Conservation (phyloP, 2,329 filamentous ascomycete genomes). For the Penicillium sp. region DNA sequence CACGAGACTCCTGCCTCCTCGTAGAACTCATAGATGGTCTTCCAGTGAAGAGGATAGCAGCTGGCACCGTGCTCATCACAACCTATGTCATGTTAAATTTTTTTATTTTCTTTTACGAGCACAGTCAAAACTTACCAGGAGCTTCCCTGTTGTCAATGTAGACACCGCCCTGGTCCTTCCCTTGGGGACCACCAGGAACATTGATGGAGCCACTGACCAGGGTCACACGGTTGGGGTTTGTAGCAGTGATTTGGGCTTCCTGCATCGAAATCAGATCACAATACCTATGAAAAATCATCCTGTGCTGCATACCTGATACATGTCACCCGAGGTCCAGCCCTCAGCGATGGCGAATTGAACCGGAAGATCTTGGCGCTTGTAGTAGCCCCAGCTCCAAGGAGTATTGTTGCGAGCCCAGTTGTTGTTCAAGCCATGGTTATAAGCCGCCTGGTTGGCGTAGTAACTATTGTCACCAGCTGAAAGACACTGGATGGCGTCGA, state of each 20-base stretch:
- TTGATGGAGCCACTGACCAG: slow-evolving; percentile 44
- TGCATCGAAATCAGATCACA: background rate
- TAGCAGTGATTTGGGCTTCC: slow-evolving; percentile 44
- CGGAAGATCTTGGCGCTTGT: slow-evolving; percentile 54
- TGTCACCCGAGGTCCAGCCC: slow-evolving; percentile 57
- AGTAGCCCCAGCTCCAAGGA: slow-evolving; percentile 55
- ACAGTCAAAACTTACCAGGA: slow-evolving; percentile 14
- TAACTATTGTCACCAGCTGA: slow-evolving; percentile 43
- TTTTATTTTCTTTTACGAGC: too few relatives aligned
- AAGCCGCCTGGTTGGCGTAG: slow-evolving; percentile 48
- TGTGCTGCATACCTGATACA: slow-evolving; percentile 50
- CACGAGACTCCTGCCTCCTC: slow-evolving; percentile 52
- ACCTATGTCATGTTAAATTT: slow-evolving; percentile 24
- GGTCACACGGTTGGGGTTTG: slow-evolving; percentile 55
- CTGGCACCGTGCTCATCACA: too few relatives aligned
- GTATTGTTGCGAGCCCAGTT: slow-evolving; percentile 58
- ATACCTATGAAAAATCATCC: too few relatives aligned
- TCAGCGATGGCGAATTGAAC: slow-evolving; percentile 58
- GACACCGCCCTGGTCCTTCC: slow-evolving; percentile 37
- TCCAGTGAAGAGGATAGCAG: slow-evolving; percentile 58
- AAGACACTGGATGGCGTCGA: background rate
- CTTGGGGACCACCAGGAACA: background rate
- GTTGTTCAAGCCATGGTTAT: slow-evolving; percentile 51
- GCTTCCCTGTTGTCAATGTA: slow-evolving; percentile 56
- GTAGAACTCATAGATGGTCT: slow-evolving; percentile 53